A percentile compares a stretch with the other conserved stretches of the same genome.
phyloP scores from a whole-genome alignment of 805 yeast genomes.

The Candida corydali region DNA sequence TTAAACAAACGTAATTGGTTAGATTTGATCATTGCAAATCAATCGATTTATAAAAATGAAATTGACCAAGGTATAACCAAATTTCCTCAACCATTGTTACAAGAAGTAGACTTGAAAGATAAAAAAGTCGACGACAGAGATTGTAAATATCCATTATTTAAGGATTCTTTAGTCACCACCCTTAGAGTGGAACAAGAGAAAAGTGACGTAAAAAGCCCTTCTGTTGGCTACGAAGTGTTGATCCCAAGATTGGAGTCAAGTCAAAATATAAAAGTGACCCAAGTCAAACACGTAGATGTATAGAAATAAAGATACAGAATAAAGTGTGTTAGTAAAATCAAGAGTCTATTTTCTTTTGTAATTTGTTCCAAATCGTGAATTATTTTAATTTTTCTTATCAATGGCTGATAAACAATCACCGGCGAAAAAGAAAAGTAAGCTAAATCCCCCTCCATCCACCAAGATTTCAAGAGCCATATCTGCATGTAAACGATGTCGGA shows the following conservation, averaged over 20 bases:
- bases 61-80: slow-evolving; percentile 17
- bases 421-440: neutral
- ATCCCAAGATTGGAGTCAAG: slow-evolving; percentile 56
- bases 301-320: too few relatives aligned
- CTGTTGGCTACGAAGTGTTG: slow-evolving; percentile 63
- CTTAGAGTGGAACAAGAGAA: slow-evolving; percentile 70
- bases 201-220: slow-evolving; percentile 42
- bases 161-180: slow-evolving; percentile 60
- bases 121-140: slow-evolving; percentile 23
- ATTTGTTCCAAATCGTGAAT: too few relatives aligned
- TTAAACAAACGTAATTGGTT: slow-evolving; percentile 70
- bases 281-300: slow-evolving; percentile 28
- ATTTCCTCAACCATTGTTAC: slow-evolving; percentile 41
- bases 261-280: slow-evolving; percentile 24
- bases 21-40: slow-evolving; percentile 54
- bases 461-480: slow-evolving; percentile 59
- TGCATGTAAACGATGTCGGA: slow-evolving; percentile 81
- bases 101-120: slow-evolving; percentile 5
- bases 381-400: neutral
- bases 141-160: slow-evolving; percentile 51
- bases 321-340: too few relatives aligned
- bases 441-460: neutral
- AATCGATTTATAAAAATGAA: slow-evolving; percentile 22
- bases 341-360: too few relatives aligned
- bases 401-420: slow-evolving; percentile 4